Evolutionary conservation across 352 stramenopile species (phyloP).

Genomic region (Elongisporangium anandrum): DNA sequence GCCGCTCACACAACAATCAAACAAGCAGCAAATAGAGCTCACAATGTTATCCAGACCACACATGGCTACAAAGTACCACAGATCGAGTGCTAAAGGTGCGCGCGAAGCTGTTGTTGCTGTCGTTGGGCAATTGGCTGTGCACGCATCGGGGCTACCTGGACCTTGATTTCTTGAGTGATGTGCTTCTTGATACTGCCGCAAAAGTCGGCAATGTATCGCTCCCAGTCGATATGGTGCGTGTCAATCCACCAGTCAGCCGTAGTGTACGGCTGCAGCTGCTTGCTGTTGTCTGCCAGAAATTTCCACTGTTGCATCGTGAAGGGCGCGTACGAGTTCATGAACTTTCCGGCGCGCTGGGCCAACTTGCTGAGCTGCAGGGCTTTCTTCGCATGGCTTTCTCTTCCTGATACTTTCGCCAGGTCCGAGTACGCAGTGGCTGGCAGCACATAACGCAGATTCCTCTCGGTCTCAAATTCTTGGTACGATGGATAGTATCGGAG

Average conservation of each 20-base stretch:
- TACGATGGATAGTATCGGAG: constrained; percentile 76
- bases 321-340: constrained; percentile 81
- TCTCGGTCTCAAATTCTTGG: constrained; percentile 79
- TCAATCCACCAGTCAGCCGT: constrained; percentile 58
- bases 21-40: background rate
- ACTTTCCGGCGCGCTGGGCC: constrained; percentile 65
- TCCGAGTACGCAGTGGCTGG: constrained; percentile 79
- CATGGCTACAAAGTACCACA: too few relatives aligned
- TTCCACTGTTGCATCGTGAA: constrained; percentile 87
- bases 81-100: too few relatives aligned
- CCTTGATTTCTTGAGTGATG: constrained; percentile 62
- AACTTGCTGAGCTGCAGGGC: constrained; percentile 63
- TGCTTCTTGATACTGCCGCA: constrained; percentile 77
- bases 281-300: constrained; percentile 55
- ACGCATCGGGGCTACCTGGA: too few relatives aligned
- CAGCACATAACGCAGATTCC: constrained; percentile 73
- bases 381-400: constrained; percentile 57
- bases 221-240: constrained; percentile 73
- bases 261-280: constrained; percentile 22
- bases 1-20: background rate
- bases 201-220: constrained; percentile 84
- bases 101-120: too few relatives aligned
- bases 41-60: too few relatives aligned
- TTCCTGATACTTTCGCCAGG: constrained; percentile 54
- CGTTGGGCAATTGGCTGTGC: too few relatives aligned